phyloP scores from a whole-genome alignment of 192 early-diverging fungal genomes.

The Backusella westeae region DNA sequence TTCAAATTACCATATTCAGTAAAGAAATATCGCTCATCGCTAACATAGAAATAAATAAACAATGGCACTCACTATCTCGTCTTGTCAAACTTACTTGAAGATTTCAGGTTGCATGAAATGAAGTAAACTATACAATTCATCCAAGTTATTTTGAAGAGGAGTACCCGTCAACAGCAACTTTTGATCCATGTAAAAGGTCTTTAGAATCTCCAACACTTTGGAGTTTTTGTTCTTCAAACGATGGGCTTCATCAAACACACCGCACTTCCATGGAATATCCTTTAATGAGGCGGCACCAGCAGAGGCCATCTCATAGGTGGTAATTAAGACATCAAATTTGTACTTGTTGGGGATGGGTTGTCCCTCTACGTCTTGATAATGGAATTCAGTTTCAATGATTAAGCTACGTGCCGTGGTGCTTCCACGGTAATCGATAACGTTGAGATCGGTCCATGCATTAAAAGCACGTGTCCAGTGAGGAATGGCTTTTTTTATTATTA shows the following conservation, averaged over 20 bases:
- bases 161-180: conserved; percentile 81
- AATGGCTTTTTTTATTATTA: conserved; percentile 13
- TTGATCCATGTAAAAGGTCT: conserved; percentile 74
- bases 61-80: conserved; percentile 6
- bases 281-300: conserved; percentile 65
- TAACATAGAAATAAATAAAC: conserved; percentile 8
- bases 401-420: conserved; percentile 62
- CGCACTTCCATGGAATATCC: conserved; percentile 70
- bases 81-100: conserved; percentile 44
- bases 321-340: conserved; percentile 63
- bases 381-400: conserved; percentile 81
- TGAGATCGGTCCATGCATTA: conserved; percentile 68
- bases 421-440: conserved; percentile 74
- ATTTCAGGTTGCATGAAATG: conserved; percentile 78
- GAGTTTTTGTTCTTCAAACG: conserved; percentile 79
- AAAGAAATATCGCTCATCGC: conserved; percentile 66
- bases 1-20: conserved; percentile 66
- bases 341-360: conserved; percentile 43
- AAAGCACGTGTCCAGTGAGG: conserved; percentile 70
- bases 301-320: conserved; percentile 56
- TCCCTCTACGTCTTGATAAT: conserved; percentile 56
- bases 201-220: conserved; percentile 74
- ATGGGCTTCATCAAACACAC: conserved; percentile 82
- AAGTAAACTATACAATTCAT: conserved; percentile 78
- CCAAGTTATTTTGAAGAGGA: conserved; percentile 78